A percentile compares a stretch with the other conserved stretches of the same genome.
Evolutionary conservation across 2,329 filamentous ascomycete species (phyloP).

Genomic region (Beauveria pseudobassiana): DNA sequence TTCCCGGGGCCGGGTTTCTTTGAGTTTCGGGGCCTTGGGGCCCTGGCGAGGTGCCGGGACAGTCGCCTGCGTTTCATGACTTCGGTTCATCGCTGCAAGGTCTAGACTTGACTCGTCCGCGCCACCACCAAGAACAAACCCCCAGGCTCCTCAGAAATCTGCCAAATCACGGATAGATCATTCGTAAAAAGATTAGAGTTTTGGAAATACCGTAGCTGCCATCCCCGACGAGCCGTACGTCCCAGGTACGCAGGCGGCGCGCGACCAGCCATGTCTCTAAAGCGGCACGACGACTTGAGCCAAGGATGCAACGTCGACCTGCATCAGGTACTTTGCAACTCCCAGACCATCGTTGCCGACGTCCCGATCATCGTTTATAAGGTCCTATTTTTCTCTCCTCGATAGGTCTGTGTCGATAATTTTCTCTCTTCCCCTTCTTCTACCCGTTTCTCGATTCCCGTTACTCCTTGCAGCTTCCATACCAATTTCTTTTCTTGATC

Average conservation of each 20-base stretch:
- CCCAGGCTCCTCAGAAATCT: not conserved
- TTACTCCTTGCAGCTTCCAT: not conserved
- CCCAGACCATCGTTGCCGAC: constrained; percentile 2
- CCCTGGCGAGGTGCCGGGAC: too few relatives aligned
- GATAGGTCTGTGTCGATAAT: not conserved
- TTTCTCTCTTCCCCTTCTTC: not conserved
- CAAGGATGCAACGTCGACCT: not conserved
- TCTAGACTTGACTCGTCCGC: not conserved
- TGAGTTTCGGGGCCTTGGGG: not conserved
- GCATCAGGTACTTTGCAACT: constrained; percentile 7
- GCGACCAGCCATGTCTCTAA: not conserved
- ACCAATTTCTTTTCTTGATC: constrained; percentile 16
- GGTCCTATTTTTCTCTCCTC: not conserved
- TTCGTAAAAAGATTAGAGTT: not conserved
- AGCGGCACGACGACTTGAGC: not conserved
- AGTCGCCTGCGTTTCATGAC: not conserved
- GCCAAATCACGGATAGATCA: not conserved
- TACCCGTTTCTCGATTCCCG: not conserved
- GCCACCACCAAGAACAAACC: not conserved
- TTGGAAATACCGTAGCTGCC: not conserved
- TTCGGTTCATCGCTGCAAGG: not conserved
- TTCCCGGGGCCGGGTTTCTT: not conserved
- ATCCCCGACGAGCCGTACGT: constrained; percentile 1
- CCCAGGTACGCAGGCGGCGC: not conserved
- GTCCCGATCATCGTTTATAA: constrained; percentile 8